A percentile compares a stretch with the other conserved stretches of the same genome.
These are phyloP conservation scores for Saturnispora kantuleensis DNA, from an alignment of 805 yeast species.

Conservation along the genomic window DNA sequence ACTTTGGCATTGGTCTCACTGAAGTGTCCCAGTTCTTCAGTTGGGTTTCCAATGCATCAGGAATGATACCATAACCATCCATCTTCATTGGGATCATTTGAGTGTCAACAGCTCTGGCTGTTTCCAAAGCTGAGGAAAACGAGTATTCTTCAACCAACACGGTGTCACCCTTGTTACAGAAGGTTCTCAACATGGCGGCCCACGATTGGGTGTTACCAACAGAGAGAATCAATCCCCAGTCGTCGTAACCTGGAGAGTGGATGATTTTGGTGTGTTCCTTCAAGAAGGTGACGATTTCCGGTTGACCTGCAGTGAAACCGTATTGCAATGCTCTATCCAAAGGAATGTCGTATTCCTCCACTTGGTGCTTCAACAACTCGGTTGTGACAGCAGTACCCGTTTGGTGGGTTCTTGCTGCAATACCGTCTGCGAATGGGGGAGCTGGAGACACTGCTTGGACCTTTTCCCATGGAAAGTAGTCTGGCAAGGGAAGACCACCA, in stretches of 20 bases:
- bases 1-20: conserved; percentile 56
- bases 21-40: conserved; percentile 50
- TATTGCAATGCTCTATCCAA: conserved; percentile 85
- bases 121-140: conserved; percentile 64
- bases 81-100: conserved; percentile 55
- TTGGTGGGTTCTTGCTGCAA: conserved; percentile 47
- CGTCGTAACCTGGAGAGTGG: conserved; percentile 43
- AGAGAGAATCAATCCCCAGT: conserved; percentile 67
- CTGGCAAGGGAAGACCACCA: conserved; percentile 90
- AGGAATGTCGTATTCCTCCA: conserved; percentile 52
- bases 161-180: conserved; percentile 49
- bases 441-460: conserved; percentile 61
- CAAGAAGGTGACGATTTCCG: conserved; percentile 56
- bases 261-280: conserved; percentile 61
- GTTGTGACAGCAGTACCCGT: conserved; percentile 29
- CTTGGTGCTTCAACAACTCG: conserved; percentile 31
- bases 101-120: conserved; percentile 54
- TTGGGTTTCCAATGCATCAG: conserved; percentile 42
- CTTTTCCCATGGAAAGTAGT: conserved; percentile 86
- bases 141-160: conserved; percentile 70
- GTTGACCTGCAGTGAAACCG: conserved; percentile 77
- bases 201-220: conserved; percentile 90
- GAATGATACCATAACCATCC: conserved; percentile 57
- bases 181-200: conserved; percentile 70
- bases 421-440: conserved; percentile 73